Conservation (phyloP, 345 rosid genomes). For the Carallia pectinifolia region DNA sequence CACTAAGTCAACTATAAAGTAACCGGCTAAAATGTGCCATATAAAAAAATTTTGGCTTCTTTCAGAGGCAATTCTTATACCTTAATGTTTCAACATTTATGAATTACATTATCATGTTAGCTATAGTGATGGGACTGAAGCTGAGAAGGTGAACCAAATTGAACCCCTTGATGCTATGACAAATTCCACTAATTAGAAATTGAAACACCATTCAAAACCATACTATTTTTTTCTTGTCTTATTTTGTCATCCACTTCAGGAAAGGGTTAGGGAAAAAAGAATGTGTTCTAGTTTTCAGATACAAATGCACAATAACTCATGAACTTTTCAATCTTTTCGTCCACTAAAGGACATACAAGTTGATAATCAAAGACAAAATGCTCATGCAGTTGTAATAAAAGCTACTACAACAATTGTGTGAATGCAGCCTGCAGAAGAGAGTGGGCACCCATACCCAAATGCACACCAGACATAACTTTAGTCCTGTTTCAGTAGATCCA, state of each 20-base stretch:
- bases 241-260: not conserved
- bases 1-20: too few species aligned
- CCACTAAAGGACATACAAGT: constrained; percentile 16
- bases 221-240: not conserved
- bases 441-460: constrained; percentile 13
- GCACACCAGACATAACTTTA: constrained; percentile 19
- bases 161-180: not conserved
- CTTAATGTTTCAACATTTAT: too few species aligned
- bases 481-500: not conserved
- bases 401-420: too few species aligned
- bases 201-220: not conserved
- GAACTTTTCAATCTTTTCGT: not conserved
- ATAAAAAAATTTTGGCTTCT: too few species aligned
- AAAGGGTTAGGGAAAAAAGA: too few species aligned
- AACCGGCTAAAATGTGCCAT: too few species aligned
- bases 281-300: not conserved
- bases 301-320: not conserved
- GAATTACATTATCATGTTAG: too few species aligned
- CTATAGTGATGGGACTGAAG: too few species aligned
- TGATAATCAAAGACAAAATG: constrained; percentile 17
- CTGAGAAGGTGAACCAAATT: too few species aligned
- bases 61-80: too few species aligned
- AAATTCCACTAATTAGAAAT: not conserved
- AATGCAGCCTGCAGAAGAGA: constrained; percentile 5
- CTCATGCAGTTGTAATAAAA: constrained; percentile 9